Evolutionary conservation across 108 stramenopile genomes (phyloP), one percentile per base, ranked within the genome.

Genomic region (Nitzschia palea): DNA sequence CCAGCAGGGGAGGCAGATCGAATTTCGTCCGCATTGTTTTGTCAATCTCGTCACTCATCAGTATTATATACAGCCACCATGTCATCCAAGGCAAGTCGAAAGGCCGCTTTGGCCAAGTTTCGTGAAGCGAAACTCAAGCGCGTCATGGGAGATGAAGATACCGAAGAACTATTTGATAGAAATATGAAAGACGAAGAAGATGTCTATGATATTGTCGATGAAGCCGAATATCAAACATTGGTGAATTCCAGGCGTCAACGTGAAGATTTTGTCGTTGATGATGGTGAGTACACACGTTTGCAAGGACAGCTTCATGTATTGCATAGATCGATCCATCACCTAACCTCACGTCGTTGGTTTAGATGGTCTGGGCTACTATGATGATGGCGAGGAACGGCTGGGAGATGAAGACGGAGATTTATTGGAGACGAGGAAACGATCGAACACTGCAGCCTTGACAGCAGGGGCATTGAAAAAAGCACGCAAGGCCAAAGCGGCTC

Each of bases 211-310:
- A 60, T 79, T 33, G 80, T 97, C 52, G 82, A 84, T 37, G 97
- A 99, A 64, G 80, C 84, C 4, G 80, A 97, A 64, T 98, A 99
- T 63, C 59, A 79, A 18, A 58, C 83, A 5, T 67, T 89, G 31
- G 97, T 98, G 14, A 80, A 90, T 23, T 67, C 87, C 44, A 81
- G 95, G 15, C 82, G 94, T n/a, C 80, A 95, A 58, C 83, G 88
- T 34, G 97, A 96, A 78, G 97, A 98, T 67, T 99, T 99, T 74
- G 98, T 99, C 3, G 98, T 99, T 20, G 98, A 99, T 75, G 99
- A 99, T 72, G 89, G 84, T 88, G 55, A 48, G 86, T 76, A 2
- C 40, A 5, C 10, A 44, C 9, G 5, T 0, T 3, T 42, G 22
- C 62, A 45, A 23, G 43, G 15, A 27, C 17, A 20, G 12, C 18